Conservation (phyloP, 768 basidiomycete species). For the Tylopilus sp. region DNA sequence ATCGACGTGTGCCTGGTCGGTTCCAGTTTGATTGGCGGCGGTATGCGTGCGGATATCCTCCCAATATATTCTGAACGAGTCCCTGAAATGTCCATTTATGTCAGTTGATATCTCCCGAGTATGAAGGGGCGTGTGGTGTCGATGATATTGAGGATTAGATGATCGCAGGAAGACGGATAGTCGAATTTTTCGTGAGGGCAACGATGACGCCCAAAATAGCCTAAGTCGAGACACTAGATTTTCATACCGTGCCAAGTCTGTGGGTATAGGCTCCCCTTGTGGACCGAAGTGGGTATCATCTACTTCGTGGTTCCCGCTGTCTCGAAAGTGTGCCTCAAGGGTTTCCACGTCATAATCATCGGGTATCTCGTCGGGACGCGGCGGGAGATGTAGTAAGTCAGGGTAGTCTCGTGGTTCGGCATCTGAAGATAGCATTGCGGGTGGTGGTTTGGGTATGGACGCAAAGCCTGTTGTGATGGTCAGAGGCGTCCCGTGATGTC, state of each 20-base stretch:
- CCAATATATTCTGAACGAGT: slow-evolving; percentile 63
- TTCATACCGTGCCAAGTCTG: slow-evolving; percentile 49
- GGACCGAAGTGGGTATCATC: slow-evolving; percentile 12
- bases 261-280: slow-evolving; percentile 21
- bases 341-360: slow-evolving; percentile 56
- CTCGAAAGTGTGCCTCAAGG: slow-evolving; percentile 51
- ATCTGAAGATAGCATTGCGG: slow-evolving; percentile 17
- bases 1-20: slow-evolving; percentile 40
- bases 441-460: slow-evolving; percentile 58
- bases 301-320: slow-evolving; percentile 20
- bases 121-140: slow-evolving; percentile 42
- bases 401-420: slow-evolving; percentile 31
- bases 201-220: slow-evolving; percentile 76
- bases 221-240: slow-evolving; percentile 77
- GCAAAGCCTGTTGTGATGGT: slow-evolving; percentile 56
- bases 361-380: slow-evolving; percentile 55
- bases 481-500: not conserved
- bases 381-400: slow-evolving; percentile 42
- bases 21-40: slow-evolving; percentile 39
- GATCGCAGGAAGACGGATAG: slow-evolving; percentile 53
- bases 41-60: slow-evolving; percentile 64
- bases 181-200: slow-evolving; percentile 59
- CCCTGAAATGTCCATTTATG: slow-evolving; percentile 71
- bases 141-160: slow-evolving; percentile 20
- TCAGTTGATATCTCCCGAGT: slow-evolving; percentile 52